These are phyloP conservation scores for Collybiopsis luxurians DNA, from an alignment of 768 basidiomycete species.

Conservation along the genomic window DNA sequence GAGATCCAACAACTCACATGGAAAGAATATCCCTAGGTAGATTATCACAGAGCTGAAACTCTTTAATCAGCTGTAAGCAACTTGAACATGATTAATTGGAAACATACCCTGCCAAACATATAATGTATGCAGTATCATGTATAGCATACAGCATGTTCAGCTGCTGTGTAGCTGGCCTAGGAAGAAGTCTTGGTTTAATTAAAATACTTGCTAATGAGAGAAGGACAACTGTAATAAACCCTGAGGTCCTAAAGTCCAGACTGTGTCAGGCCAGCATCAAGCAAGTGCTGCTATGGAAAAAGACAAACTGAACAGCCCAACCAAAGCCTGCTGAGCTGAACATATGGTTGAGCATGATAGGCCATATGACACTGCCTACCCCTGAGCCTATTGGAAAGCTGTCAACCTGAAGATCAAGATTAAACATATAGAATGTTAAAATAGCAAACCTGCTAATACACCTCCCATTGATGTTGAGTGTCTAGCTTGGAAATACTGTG, in stretches of 20 bases:
- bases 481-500: slow-evolving; percentile 42
- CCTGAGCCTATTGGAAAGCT: not conserved
- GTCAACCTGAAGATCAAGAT: not conserved
- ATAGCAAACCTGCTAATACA: slow-evolving; percentile 34
- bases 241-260: not conserved
- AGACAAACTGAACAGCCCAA: not conserved
- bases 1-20: not conserved
- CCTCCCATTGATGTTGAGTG: slow-evolving; percentile 46
- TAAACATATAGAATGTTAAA: not conserved
- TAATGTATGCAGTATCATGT: not conserved
- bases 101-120: not conserved
- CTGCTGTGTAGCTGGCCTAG: not conserved
- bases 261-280: not conserved
- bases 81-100: not conserved
- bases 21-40: not conserved
- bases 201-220: not conserved
- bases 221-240: slow-evolving; percentile 1
- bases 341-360: not conserved
- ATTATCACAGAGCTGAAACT: not conserved
- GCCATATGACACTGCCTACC: not conserved
- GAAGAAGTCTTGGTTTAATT: not conserved
- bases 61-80: not conserved
- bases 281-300: not conserved
- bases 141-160: not conserved
- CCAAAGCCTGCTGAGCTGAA: not conserved